Evolutionary conservation across 768 basidiomycete species (phyloP), one percentile per base, ranked within the genome.

Genomic region (Lactarius vividus): DNA sequence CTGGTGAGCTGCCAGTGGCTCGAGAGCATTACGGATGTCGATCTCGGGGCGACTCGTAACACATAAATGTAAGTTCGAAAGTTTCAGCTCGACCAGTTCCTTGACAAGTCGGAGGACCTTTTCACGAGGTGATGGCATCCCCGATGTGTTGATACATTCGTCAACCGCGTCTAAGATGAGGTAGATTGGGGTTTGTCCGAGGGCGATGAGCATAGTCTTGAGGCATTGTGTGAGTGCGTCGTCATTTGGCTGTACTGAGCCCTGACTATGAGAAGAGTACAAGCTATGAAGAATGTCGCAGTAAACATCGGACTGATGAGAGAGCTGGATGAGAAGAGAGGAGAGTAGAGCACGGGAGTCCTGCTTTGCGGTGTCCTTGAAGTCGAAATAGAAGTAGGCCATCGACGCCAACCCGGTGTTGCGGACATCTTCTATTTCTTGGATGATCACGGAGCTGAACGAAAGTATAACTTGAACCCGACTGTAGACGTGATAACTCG

Each of bases 281-380:
- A 60, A 16, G 8, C 20, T 16, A 26, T 35, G 29, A 6, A 44
- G 55, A 28, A 37, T 23, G n/a, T 46, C 40, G 55, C 20, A 35
- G 31, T 16, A 57, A 5, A 18, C 10, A 28, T 63, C 31, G 7
- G 62, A 63, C 18, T 63, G 62, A 42, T 55, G 9, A 37, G 40
- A 44, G 5, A 63, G 54, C 20, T 63, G 62, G 31, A 57, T 23
- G 11, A 63, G 42, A 20, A 63, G 20, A 3, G 62, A 57, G 2
- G 62, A 63, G 8, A 63, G 31, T 11, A 54, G 26, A 57, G 61
- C 33, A 1, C 35, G 56, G 20, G 11, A 35, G 10, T n/a, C 23
- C 13, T 37, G 56, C n/a, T 57, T 57, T n/a, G 0, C 35, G 4
- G 33, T 46, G 46, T 46, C 46, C n/a, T 23, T 46, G 23, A 46